Percentiles rank a stretch among this genome's conserved stretches.
Conservation (phyloP, 2,329 filamentous ascomycete genomes). For the Fusarium mundagurra region DNA sequence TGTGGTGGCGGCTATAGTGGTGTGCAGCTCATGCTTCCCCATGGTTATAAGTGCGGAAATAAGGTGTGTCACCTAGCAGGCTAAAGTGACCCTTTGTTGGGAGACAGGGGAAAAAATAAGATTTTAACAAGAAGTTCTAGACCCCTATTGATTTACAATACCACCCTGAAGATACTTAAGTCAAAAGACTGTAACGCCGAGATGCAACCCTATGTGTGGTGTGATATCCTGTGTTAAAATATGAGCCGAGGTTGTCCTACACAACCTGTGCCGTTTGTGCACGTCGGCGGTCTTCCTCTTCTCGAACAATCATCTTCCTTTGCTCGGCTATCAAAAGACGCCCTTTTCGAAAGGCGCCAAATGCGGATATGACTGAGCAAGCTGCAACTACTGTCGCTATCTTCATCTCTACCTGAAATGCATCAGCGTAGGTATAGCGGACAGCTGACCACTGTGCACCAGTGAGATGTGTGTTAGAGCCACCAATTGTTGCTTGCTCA, state of each 20-base stretch:
- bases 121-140: neutral
- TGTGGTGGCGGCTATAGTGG: neutral
- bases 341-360: conserved; percentile 51
- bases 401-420: conserved; percentile 59
- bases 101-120: neutral
- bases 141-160: neutral
- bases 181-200: neutral
- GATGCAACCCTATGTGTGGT: neutral
- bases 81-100: neutral
- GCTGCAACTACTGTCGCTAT: conserved; percentile 55
- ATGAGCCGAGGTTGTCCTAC: neutral
- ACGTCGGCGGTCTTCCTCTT: conserved; percentile 29
- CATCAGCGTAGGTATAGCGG: conserved; percentile 53
- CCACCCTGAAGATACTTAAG: neutral
- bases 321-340: conserved; percentile 33
- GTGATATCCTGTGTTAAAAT: neutral
- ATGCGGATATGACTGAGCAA: conserved; percentile 51
- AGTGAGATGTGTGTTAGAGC: conserved; percentile 37
- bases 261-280: conserved; percentile 1
- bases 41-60: neutral
- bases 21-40: neutral
- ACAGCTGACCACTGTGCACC: conserved; percentile 46
- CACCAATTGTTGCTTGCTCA: conserved; percentile 43
- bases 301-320: conserved; percentile 23
- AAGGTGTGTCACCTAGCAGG: neutral